Percentiles rank a stretch among this genome's conserved stretches.
Evolutionary conservation across 352 stramenopile genomes (phyloP).

Genomic region (Pythium oligandrum): DNA sequence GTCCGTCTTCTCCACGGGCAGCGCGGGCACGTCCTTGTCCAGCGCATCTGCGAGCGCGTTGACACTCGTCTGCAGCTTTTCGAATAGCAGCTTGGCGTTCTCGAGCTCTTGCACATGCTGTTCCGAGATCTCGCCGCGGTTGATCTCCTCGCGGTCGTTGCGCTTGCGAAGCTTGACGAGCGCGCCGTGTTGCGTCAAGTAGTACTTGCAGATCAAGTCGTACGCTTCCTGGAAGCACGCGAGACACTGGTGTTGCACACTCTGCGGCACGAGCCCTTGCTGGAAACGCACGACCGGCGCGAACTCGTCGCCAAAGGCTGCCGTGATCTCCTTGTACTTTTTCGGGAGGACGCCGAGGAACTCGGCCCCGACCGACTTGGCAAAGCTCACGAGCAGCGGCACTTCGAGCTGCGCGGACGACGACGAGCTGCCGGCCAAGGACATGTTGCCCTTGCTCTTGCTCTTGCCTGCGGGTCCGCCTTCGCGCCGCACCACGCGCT

Average conservation of each 20-base stretch:
- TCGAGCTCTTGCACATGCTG: constrained; percentile 71
- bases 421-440: constrained; percentile 10
- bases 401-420: constrained; percentile 79
- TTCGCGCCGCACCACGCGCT: constrained; percentile 57
- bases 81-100: constrained; percentile 71
- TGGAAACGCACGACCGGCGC: constrained; percentile 28
- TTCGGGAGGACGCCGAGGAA: constrained; percentile 70
- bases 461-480: constrained; percentile 27
- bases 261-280: constrained; percentile 48
- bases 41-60: constrained; percentile 77
- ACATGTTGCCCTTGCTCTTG: constrained; percentile 37
- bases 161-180: constrained; percentile 91
- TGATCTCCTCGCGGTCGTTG: constrained; percentile 90
- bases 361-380: constrained; percentile 89
- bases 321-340: constrained; percentile 60
- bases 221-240: constrained; percentile 86
- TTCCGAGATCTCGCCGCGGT: constrained; percentile 72
- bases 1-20: constrained; percentile 62
- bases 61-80: constrained; percentile 82
- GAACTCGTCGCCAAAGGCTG: constrained; percentile 30
- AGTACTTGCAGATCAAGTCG: constrained; percentile 85
- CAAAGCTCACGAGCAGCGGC: constrained; percentile 92
- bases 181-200: constrained; percentile 85
- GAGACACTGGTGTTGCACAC: constrained; percentile 66
- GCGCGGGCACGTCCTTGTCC: constrained; percentile 61